A percentile compares a stretch with the other conserved stretches of the same genome.
These are phyloP conservation scores for Tetrahymena borealis DNA, from an alignment of 73 alveolate genomes.

Conservation along the genomic window DNA sequence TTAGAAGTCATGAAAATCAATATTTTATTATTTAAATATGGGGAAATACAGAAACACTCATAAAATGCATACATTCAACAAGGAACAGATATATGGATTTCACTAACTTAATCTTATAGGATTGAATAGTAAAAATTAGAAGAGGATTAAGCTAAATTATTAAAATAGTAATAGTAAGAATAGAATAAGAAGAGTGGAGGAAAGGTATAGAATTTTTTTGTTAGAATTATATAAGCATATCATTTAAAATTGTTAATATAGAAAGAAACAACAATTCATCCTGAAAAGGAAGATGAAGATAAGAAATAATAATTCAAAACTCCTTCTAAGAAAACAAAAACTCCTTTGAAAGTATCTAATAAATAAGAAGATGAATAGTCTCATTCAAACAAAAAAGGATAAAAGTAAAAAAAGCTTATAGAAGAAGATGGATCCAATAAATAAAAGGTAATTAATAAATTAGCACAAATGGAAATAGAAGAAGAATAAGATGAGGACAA, in stretches of 20 bases:
- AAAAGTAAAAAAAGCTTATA: neutral
- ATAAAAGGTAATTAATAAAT: neutral
- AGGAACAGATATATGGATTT: neutral
- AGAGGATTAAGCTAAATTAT: neutral
- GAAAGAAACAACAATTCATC: neutral
- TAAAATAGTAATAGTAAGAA: neutral
- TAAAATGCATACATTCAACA: neutral
- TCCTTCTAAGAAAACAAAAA: neutral
- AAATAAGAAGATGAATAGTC: neutral
- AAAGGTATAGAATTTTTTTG: neutral
- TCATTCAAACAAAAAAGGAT: neutral
- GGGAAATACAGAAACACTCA: neutral
- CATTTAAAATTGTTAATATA: neutral
- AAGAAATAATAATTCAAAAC: neutral
- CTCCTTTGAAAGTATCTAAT: neutral
- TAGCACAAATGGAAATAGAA: neutral
- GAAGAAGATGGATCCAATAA: neutral
- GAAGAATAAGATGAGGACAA: neutral
- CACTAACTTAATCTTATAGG: neutral
- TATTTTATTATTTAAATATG: too few relatives aligned
- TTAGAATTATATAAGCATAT: neutral
- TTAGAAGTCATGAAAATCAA: too few relatives aligned
- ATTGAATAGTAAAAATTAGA: neutral
- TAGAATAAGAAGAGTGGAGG: neutral
- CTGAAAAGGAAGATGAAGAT: neutral